These are phyloP conservation scores for Candida andamanensis DNA, from an alignment of 805 yeast genomes.

Conservation along the genomic window DNA sequence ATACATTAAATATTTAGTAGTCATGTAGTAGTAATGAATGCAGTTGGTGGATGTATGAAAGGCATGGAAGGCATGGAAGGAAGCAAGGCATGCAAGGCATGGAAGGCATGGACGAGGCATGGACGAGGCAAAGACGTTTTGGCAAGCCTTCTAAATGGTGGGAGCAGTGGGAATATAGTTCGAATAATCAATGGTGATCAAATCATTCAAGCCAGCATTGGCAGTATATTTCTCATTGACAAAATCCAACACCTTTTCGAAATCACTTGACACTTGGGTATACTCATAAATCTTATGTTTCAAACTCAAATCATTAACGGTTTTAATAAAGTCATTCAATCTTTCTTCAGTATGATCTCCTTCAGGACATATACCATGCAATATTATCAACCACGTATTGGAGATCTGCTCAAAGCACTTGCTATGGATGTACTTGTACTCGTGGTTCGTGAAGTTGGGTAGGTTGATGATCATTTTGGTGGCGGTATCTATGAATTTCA, in stretches of 20 bases:
- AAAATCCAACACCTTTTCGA: conserved; percentile 41
- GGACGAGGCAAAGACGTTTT: too few relatives aligned
- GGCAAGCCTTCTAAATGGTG: conserved; percentile 2
- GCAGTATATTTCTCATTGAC: conserved; percentile 35
- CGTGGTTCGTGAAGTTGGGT: conserved; percentile 60
- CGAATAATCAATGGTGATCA: conserved; percentile 41
- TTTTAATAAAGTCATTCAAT: conserved; percentile 20
- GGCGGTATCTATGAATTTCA: conserved; percentile 60
- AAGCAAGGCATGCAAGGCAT: too few relatives aligned
- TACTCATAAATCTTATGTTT: conserved; percentile 40
- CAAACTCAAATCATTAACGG: conserved; percentile 33
- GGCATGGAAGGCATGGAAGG: too few relatives aligned
- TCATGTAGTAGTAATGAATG: too few relatives aligned
- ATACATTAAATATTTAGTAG: too few relatives aligned
- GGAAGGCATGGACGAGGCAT: too few relatives aligned
- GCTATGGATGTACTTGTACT: conserved; percentile 46
- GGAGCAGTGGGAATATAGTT: conserved; percentile 29
- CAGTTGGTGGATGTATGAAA: too few relatives aligned
- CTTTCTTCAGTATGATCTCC: conserved; percentile 9
- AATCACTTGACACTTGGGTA: conserved; percentile 41
- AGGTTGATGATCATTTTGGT: conserved; percentile 55
- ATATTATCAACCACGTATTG: conserved; percentile 50
- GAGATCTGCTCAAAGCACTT: conserved; percentile 60
- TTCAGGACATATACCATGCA: conserved; percentile 21
- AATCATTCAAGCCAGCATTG: conserved; percentile 28